phyloP scores from a whole-genome alignment of 75 land plant species.

The Isoetes taiwanensis region DNA sequence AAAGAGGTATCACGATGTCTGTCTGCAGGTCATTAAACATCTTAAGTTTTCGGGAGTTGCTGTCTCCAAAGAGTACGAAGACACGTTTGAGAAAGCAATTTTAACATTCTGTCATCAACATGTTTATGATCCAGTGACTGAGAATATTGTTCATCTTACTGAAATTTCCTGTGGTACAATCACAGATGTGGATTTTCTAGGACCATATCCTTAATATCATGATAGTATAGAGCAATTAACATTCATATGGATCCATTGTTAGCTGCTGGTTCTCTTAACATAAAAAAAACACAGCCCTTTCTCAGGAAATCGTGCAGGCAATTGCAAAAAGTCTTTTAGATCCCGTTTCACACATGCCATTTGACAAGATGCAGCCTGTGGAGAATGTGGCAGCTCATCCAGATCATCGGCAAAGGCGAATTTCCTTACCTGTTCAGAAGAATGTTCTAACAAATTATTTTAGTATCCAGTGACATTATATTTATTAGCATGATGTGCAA shows the following conservation, averaged over 20 bases:
- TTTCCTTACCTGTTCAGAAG: constrained; percentile 61
- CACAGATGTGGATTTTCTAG: constrained; percentile 61
- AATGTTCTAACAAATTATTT: constrained; percentile 74
- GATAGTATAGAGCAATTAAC: neutral
- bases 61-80: constrained; percentile 62
- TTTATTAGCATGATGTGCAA: neutral
- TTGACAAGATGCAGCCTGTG: constrained; percentile 39
- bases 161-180: constrained; percentile 26
- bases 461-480: constrained; percentile 42
- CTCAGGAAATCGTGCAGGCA: constrained; percentile 50
- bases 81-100: constrained; percentile 66
- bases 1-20: neutral
- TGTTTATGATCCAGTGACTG: constrained; percentile 59
- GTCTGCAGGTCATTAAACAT: constrained; percentile 67
- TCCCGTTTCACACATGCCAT: constrained; percentile 57
- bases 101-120: constrained; percentile 74
- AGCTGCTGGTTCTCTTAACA: constrained; percentile 30
- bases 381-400: constrained; percentile 4
- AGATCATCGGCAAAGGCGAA: constrained; percentile 26
- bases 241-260: neutral
- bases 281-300: constrained; percentile 32
- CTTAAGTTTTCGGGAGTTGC: constrained; percentile 46
- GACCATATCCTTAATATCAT: constrained; percentile 63
- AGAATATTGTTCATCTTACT: constrained; percentile 62
- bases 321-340: constrained; percentile 76